Evolutionary conservation across 352 stramenopile species (phyloP), one percentile per base, ranked within the genome.

Genomic region (Globisporangium spiculum): DNA sequence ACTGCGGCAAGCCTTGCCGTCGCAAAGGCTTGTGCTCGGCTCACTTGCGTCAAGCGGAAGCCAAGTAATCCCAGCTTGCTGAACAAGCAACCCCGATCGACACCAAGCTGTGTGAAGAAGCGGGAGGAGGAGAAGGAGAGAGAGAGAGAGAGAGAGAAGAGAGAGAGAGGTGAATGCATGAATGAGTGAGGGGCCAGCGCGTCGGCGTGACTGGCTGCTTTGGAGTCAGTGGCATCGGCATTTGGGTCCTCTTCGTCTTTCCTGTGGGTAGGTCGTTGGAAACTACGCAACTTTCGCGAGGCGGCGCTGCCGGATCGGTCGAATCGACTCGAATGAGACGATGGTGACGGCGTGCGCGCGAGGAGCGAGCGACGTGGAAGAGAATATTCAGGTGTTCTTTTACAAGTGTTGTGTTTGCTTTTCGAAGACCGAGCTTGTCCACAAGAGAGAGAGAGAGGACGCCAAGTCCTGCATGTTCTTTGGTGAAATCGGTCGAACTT

Each of bases 21-120:
- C 83, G 87, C 67, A 91, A 94, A 75, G 83, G 86, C 20, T 73
- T 94, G 60, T 96, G 88, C 80, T 94, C 88, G 26, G 83, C 84
- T 58, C 88, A 96, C 67, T 69, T 93, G 70, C 76, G 74, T 56
- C 75, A 86, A 67, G 68, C 57, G 52, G 67, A 68, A 61, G 61
- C 71, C 44, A 77, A 77, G 68, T 71, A 79, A 65, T 38, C 48
- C 18, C 38, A 63, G 36, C 34, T 61, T 24, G 60, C 41, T 53
- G 44, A 50, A 44, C 36, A 44, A 18, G 65, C 36, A 55, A 30
- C 55, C 55, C 55, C 22, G 57, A 61, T 48, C 46, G 44, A 55
- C 60, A 68, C 36, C 50, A 46, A n/a, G 34, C 34, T 57, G 26
- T 60, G 44, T 56, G 64, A 48, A 38, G 41, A 36, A 61, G 30